Evolutionary conservation across 805 yeast genomes (phyloP).

Genomic region (Wickerhamomyces canadensis): DNA sequence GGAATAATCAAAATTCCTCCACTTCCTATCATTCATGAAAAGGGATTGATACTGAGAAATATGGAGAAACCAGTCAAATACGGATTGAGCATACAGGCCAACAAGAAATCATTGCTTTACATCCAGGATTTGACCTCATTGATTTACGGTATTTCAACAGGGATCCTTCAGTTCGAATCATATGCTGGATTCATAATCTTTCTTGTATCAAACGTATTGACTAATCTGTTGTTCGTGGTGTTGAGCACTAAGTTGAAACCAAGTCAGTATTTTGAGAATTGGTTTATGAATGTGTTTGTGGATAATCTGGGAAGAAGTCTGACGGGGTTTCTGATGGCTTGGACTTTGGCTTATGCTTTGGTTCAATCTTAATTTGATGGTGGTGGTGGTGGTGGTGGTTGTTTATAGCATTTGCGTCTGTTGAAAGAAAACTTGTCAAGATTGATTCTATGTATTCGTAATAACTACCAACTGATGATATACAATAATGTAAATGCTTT

Average conservation of each 20-base stretch:
- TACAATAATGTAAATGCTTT: no score
- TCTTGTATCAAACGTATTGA: neutral
- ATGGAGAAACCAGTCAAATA: constrained; percentile 1
- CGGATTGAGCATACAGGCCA: constrained; percentile 1
- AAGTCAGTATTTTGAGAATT: neutral
- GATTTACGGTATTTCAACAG: neutral
- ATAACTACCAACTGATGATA: no score
- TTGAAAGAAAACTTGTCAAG: no score
- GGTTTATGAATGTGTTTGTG: neutral
- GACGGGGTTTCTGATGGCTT: neutral
- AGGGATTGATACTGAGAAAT: no score
- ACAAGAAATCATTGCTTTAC: neutral
- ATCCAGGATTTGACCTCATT: constrained; percentile 1
- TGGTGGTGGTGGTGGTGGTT: no score
- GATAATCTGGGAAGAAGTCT: neutral
- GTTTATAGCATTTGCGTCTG: no score
- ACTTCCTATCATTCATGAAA: no score
- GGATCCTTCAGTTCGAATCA: neutral
- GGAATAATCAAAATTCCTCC: no score
- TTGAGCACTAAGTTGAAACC: neutral
- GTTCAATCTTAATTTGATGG: neutral
- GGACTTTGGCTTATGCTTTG: constrained; percentile 1
- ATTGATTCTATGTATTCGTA: no score
- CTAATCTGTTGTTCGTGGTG: neutral
- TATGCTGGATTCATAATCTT: constrained; percentile 1